Base-by-base conservation (phyloP, 257 asterid species). In the Solanum sparsipilum region DNA sequence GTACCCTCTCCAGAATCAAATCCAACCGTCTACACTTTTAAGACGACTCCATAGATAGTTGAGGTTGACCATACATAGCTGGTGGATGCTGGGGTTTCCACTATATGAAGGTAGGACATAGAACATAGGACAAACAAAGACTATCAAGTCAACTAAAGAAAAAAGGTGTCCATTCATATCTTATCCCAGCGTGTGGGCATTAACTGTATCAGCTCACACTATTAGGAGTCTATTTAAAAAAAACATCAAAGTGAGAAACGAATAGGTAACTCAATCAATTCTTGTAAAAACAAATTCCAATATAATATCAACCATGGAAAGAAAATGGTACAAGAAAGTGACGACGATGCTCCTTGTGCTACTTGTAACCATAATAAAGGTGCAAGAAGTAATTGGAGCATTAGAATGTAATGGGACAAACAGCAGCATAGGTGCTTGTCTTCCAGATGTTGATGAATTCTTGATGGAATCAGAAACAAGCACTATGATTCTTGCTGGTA, bases 391-490 rank as follows among this genome's bases (percentile, higher is more conserved):
- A n/a, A n/a, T 10, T 63, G 16, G 0, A 0, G 15, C 31, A n/a
- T n/a, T 63, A 67, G 72, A 35, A 36, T 83, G 89, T 89, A 88
- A 87, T 70, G 84, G 73, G 38, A 87, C 89, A 60, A 72, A 0
- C 29, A 65, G 13, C n/a, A 71, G 3, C 7, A 71, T 87, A 38
- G 86, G 44, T 6, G 89, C 27, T 25, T 87, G 71, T 67, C 1
- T 79, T 44, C 67, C 12, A 13, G 88, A 60, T 2, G 84, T 41
- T 9, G 88, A 82, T 63, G 91, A 87, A 83, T 89, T 87, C 71
- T 23, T 81, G 23, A 87, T 90, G 90, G 92, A 89, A 44, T 89
- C 88, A 3, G 87, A 81, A 41, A 83, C 88, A 18, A 68, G 74
- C 74, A 68, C 36, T 25, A 68, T 13, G 74, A 27, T 68, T n/a